Evolutionary conservation across 2,329 filamentous ascomycete species (phyloP), one percentile per base, ranked within the genome.

Genomic region (Coniochaeta ligniaria): DNA sequence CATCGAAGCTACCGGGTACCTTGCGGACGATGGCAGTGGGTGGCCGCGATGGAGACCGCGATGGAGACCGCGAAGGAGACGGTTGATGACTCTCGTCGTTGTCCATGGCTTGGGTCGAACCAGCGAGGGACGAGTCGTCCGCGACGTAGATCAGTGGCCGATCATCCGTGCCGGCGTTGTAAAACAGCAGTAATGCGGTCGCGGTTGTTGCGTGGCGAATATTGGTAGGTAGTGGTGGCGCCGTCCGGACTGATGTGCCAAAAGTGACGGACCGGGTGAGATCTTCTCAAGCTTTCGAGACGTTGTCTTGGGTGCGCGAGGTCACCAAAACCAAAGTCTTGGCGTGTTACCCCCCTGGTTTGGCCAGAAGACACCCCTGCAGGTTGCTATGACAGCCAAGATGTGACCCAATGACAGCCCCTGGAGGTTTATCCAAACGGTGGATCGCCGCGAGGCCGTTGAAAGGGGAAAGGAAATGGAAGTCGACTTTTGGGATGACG

Each of bases 51-150:
- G 63, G 62, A 52, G 69, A 64, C 35, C 45, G 45, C 47, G 47
- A 52, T 8, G 47, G 63, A 60, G 69, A 65, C 61, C 67, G 60
- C 50, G 61, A 31, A 26, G 47, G 63, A 60, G 69, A 65, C 60
- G 67, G 60, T 41, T 60, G 59, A 59, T 58, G 60, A 58, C 33
- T 65, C 63, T 73, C 71, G 69, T 71, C 70, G 65, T 69, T 66
- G 63, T 72, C 71, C 75, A 76, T 76, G 47, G 11, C 22, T 17
- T 26, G 22, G 45, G 28, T 31, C 28, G 24, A 17, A 2, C 20
- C 17, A 28, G 20, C 45, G 8, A 26, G 24, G 45, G 47, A 52
- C 47, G 47, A 22, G 47, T 31, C 24, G 47, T 52, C 47, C 47
- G 47, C 47, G 47, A 12, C 47, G 47, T 2, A 52, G 47, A 52